A percentile compares a stretch with the other conserved stretches of the same genome.
phyloP scores from a whole-genome alignment of 176 grass and related monocot genomes.

The Pontederia paniculata region DNA sequence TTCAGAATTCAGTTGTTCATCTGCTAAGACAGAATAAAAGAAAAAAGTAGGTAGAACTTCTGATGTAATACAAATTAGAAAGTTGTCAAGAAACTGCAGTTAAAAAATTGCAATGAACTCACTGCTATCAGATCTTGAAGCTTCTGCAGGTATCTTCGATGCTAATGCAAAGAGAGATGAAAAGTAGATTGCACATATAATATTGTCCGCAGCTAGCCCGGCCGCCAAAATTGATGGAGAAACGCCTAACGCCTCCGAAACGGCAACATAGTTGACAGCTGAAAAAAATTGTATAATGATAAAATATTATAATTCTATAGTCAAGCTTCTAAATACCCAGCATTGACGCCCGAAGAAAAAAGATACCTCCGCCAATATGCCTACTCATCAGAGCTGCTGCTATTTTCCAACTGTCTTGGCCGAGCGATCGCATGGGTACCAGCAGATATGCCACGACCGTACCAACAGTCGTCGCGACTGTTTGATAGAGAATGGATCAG shows the following conservation, averaged over 20 bases:
- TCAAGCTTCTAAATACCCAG: too few species aligned
- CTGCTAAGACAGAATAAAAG: slow-evolving; percentile 15
- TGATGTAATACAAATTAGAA: neutral
- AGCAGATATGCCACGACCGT: slow-evolving; percentile 55
- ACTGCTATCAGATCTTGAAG: slow-evolving; percentile 24
- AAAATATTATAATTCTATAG: too few species aligned
- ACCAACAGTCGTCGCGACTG: slow-evolving; percentile 59
- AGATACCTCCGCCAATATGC: slow-evolving; percentile 65
- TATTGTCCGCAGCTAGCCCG: slow-evolving; percentile 63
- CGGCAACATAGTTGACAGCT: slow-evolving; percentile 80
- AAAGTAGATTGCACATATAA: slow-evolving; percentile 76
- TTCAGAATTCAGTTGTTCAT: slow-evolving; percentile 16
- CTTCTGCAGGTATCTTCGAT: slow-evolving; percentile 48
- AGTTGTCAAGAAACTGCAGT: neutral
- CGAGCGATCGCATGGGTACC: slow-evolving; percentile 68
- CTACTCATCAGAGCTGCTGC: slow-evolving; percentile 69
- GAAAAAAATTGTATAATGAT: neutral
- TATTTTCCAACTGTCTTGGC: slow-evolving; percentile 64
- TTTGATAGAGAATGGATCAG: neutral
- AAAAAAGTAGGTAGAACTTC: neutral
- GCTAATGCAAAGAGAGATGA: slow-evolving; percentile 53
- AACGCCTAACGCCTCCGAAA: slow-evolving; percentile 45
- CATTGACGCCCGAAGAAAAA: too few species aligned
- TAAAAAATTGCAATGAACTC: neutral
- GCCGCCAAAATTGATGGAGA: slow-evolving; percentile 58